A percentile compares a stretch with the other conserved stretches of the same genome.
phyloP scores from a whole-genome alignment of 768 basidiomycete species.

The Naganishia kalamii region DNA sequence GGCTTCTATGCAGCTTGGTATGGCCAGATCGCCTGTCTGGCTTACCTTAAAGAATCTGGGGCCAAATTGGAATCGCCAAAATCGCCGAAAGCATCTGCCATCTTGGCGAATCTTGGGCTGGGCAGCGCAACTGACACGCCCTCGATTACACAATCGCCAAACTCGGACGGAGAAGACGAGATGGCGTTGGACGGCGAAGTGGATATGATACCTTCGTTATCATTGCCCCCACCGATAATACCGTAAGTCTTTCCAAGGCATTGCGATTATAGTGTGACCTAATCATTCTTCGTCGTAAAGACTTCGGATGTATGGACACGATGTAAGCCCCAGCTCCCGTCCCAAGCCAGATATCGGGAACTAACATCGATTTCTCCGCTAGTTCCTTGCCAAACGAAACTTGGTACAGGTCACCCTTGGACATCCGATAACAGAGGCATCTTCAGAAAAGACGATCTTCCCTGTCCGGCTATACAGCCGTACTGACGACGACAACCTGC shows the following conservation, averaged over 20 bases:
- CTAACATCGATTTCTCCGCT: slow-evolving; percentile 47
- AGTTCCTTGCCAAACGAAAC: slow-evolving; percentile 66
- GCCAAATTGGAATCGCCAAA: slow-evolving; percentile 29
- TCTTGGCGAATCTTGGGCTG: slow-evolving; percentile 22
- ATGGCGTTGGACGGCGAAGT: slow-evolving; percentile 56
- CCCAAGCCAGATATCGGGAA: neutral
- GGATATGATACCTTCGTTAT: slow-evolving; percentile 88
- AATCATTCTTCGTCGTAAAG: slow-evolving; percentile 13
- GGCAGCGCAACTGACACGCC: slow-evolving; percentile 12
- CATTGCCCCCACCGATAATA: slow-evolving; percentile 94
- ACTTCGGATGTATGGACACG: slow-evolving; percentile 90
- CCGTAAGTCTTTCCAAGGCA: slow-evolving; percentile 53
- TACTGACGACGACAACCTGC: slow-evolving; percentile 41
- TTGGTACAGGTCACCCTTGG: slow-evolving; percentile 83
- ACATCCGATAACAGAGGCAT: slow-evolving; percentile 52
- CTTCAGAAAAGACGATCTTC: slow-evolving; percentile 42
- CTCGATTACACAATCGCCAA: slow-evolving; percentile 33
- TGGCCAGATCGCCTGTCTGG: slow-evolving; percentile 49
- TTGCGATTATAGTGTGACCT: neutral
- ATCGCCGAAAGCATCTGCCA: slow-evolving; percentile 21
- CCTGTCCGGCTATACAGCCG: slow-evolving; percentile 54
- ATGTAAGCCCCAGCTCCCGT: slow-evolving; percentile 36
- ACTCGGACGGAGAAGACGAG: slow-evolving; percentile 49
- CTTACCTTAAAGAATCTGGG: slow-evolving; percentile 35
- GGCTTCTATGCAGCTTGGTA: slow-evolving; percentile 97